Evolutionary conservation across 768 basidiomycete genomes (phyloP).

Genomic region (Mrakia frigida): DNA sequence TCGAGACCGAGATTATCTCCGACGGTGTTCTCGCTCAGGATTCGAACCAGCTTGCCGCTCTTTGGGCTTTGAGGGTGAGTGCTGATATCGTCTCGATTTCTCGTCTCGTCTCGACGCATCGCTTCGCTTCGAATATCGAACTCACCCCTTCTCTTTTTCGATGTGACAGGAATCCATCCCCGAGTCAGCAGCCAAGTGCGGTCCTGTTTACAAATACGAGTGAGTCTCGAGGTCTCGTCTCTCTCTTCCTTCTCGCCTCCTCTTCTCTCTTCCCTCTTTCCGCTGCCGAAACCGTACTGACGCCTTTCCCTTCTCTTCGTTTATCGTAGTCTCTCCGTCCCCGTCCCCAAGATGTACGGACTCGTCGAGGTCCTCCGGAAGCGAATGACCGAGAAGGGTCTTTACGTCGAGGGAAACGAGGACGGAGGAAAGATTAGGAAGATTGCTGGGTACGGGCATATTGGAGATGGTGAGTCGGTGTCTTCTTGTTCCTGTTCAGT

Average conservation of each 20-base stretch:
- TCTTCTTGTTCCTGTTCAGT: too few species aligned
- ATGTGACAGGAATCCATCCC: constrained; percentile 65
- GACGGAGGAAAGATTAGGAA: constrained; percentile 56
- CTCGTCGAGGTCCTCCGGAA: constrained; percentile 77
- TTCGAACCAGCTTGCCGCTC: constrained; percentile 75
- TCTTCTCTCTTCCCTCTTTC: not conserved
- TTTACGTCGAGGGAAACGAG: constrained; percentile 54
- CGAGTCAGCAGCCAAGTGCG: constrained; percentile 87
- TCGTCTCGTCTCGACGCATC: not conserved
- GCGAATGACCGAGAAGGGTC: constrained; percentile 52
- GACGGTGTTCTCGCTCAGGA: constrained; percentile 90
- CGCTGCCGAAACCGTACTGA: not conserved
- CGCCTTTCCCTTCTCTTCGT: not conserved
- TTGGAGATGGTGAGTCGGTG: constrained; percentile 77
- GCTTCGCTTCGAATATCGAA: not conserved
- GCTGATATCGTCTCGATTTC: not conserved
- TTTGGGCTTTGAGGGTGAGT: constrained; percentile 71
- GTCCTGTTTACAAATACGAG: constrained; percentile 95
- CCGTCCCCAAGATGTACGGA: constrained; percentile 74
- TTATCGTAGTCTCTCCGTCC: constrained; percentile 87
- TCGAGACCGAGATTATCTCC: constrained; percentile 71
- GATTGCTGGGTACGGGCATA: constrained; percentile 90
- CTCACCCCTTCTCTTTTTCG: not conserved
- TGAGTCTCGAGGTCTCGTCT: not conserved
- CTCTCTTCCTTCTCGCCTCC: not conserved